Percentiles rank a stretch among this genome's conserved stretches.
Evolutionary conservation across 2,329 filamentous ascomycete genomes (phyloP).

Genomic region (Aspergillus fijiensis): DNA sequence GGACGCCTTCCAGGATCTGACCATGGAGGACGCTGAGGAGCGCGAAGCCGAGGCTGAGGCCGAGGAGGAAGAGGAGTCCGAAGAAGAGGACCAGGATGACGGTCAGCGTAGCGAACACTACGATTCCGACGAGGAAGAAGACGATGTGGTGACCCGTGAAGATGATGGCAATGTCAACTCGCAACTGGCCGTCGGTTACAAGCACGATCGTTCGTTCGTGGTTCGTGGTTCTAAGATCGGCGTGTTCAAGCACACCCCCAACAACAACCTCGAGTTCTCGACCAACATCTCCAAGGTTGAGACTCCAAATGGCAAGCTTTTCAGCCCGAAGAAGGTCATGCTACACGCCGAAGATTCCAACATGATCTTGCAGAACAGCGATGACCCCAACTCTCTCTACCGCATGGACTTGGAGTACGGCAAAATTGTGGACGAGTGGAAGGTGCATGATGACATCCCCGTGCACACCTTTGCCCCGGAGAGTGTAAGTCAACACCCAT

Average conservation of each 20-base stretch:
- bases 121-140: conserved; percentile 75
- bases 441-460: conserved; percentile 92
- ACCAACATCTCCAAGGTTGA: conserved; percentile 97
- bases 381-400: conserved; percentile 86
- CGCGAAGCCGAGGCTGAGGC: conserved; percentile 56
- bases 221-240: conserved; percentile 97
- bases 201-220: conserved; percentile 94
- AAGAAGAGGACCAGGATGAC: conserved; percentile 62
- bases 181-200: conserved; percentile 92
- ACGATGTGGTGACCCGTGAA: conserved; percentile 66
- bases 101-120: conserved; percentile 70
- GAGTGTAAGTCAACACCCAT: conserved; percentile 53
- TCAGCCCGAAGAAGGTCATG: conserved; percentile 97
- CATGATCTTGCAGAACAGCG: conserved; percentile 79
- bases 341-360: conserved; percentile 86
- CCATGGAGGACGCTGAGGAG: conserved; percentile 68
- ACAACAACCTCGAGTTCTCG: conserved; percentile 91
- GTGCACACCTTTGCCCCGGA: conserved; percentile 91
- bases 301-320: conserved; percentile 80
- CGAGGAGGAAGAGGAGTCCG: conserved; percentile 55
- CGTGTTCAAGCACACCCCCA: conserved; percentile 92
- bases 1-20: conserved; percentile 91
- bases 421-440: conserved; percentile 98
- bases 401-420: conserved; percentile 98
- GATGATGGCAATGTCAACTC: conserved; percentile 85